Evolutionary conservation across 2,329 filamentous ascomycete genomes (phyloP).

Genomic region (Colletotrichum paranaense): DNA sequence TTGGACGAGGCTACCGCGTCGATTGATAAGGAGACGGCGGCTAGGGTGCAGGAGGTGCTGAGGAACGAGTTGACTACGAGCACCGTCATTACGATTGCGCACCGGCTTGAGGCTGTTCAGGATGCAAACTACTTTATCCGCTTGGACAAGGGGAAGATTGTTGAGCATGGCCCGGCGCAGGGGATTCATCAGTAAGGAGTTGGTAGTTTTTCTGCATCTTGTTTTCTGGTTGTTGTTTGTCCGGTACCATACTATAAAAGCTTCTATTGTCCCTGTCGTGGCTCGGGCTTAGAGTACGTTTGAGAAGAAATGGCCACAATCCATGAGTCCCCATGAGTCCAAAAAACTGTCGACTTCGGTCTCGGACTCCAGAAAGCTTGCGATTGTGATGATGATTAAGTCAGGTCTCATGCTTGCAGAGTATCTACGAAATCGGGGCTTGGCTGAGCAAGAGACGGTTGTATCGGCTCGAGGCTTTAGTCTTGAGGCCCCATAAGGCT

Average conservation of each 20-base stretch:
- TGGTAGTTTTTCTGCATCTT: too few species aligned
- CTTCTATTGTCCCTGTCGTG: background rate
- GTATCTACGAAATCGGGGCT: background rate
- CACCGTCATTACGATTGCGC: slow-evolving; percentile 75
- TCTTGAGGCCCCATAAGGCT: background rate
- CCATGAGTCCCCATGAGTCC: background rate
- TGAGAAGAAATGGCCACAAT: background rate
- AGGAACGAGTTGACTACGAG: slow-evolving; percentile 64
- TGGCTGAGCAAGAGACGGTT: background rate
- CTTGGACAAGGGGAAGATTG: slow-evolving; percentile 62
- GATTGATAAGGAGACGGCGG: slow-evolving; percentile 70
- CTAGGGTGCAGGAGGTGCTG: slow-evolving; percentile 67
- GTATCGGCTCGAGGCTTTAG: background rate
- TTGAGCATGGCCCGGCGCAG: slow-evolving; percentile 58
- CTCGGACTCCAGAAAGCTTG: background rate
- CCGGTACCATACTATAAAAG: background rate
- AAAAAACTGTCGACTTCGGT: background rate
- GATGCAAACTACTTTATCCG: slow-evolving; percentile 67
- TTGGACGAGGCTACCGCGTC: slow-evolving; percentile 75
- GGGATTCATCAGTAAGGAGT: slow-evolving; percentile 13
- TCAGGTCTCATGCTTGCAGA: background rate
- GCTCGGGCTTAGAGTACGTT: background rate
- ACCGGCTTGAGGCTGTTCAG: slow-evolving; percentile 71
- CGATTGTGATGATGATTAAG: background rate
- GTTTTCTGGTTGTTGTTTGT: background rate